These are phyloP conservation scores for Russula foetens DNA, from an alignment of 768 basidiomycete species.

Conservation along the genomic window DNA sequence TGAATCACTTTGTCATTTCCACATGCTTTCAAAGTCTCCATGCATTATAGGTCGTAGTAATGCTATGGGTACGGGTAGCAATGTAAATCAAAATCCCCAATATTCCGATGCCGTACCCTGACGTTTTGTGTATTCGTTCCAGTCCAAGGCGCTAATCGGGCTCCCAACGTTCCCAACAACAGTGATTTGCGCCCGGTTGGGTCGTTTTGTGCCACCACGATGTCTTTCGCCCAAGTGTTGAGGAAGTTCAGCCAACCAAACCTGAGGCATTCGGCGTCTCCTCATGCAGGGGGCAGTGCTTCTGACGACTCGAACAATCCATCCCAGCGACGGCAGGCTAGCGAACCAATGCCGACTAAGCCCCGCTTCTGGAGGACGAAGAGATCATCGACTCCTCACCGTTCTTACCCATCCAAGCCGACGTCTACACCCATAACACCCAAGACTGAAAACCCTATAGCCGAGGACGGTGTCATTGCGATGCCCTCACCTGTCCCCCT, in stretches of 20 bases:
- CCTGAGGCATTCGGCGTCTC: not conserved
- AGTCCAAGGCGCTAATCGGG: too few species aligned
- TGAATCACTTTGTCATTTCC: too few species aligned
- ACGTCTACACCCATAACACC: too few species aligned
- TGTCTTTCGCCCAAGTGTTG: slow-evolving; percentile 1
- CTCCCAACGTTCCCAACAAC: too few species aligned
- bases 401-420: not conserved
- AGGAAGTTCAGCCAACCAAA: slow-evolving; percentile 1
- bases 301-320: not conserved
- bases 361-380: slow-evolving; percentile 6
- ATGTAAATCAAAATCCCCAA: too few species aligned
- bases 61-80: too few species aligned
- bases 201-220: not conserved
- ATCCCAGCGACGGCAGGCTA: not conserved
- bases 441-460: not conserved
- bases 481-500: slow-evolving; percentile 23
- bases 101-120: too few species aligned
- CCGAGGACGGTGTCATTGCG: not conserved
- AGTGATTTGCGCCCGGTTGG: too few species aligned
- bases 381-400: too few species aligned
- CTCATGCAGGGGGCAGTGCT: not conserved
- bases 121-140: too few species aligned
- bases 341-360: not conserved
- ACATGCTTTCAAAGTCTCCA: too few species aligned
- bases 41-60: too few species aligned